These are phyloP conservation scores for Verticillium albo-atrum DNA, from an alignment of 2,329 filamentous ascomycete species.

Conservation along the genomic window DNA sequence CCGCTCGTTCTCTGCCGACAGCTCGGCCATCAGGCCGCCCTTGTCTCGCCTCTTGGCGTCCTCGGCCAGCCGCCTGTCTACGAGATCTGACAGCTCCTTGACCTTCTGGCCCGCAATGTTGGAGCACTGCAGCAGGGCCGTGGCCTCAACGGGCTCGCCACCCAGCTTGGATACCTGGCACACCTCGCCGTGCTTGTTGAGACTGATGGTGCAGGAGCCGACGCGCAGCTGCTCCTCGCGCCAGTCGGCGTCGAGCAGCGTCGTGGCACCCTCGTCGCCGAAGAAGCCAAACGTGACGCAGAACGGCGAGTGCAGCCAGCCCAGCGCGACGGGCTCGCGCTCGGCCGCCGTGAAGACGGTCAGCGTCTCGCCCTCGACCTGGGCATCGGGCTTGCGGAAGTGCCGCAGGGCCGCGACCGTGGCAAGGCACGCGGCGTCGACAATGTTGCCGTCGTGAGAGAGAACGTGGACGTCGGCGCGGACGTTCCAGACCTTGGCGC, in stretches of 20 bases:
- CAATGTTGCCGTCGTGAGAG: conserved; percentile 83
- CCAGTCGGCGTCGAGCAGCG: conserved; percentile 67
- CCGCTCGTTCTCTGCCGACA: conserved; percentile 80
- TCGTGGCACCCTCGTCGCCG: conserved; percentile 63
- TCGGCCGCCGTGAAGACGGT: conserved; percentile 82
- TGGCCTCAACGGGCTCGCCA: conserved; percentile 75
- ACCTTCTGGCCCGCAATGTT: conserved; percentile 72
- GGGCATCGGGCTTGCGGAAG: conserved; percentile 86
- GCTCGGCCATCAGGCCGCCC: conserved; percentile 72
- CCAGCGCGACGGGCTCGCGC: conserved; percentile 83
- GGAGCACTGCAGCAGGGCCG: conserved; percentile 72
- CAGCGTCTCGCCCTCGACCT: conserved; percentile 77
- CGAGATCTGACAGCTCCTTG: conserved; percentile 70
- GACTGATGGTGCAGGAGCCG: conserved; percentile 72
- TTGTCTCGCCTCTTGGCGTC: conserved; percentile 75
- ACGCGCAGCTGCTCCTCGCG: conserved; percentile 74
- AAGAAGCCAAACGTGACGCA: conserved; percentile 90
- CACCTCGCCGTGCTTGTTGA: conserved; percentile 86
- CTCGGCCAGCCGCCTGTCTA: conserved; percentile 69
- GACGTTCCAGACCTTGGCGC: conserved; percentile 85
- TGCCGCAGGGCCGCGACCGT: conserved; percentile 85
- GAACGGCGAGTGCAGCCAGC: conserved; percentile 87
- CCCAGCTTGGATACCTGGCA: conserved; percentile 91
- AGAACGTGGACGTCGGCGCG: conserved; percentile 90
- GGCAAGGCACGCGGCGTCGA: conserved; percentile 81